Conservation (phyloP, 2,329 filamentous ascomycete species). For the Zasmidium angulare region DNA sequence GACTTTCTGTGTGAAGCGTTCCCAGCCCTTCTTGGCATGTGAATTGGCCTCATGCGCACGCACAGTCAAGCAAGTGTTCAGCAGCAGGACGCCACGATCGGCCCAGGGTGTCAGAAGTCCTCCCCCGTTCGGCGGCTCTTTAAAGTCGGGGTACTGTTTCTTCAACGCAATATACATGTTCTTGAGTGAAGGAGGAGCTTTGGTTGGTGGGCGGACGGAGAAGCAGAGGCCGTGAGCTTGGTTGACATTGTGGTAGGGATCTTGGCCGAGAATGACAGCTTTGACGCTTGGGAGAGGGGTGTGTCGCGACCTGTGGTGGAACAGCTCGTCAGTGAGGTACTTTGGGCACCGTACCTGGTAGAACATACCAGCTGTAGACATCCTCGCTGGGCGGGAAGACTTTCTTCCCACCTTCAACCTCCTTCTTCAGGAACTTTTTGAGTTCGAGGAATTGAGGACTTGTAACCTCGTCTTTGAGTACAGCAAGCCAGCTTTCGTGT, state of each 20-base stretch:
- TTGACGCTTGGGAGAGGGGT: conserved; percentile 88
- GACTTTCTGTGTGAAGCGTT: conserved; percentile 84
- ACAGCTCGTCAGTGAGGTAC: not conserved
- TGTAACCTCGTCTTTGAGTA: conserved; percentile 81
- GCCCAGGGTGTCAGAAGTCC: conserved; percentile 93
- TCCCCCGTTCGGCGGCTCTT: conserved; percentile 70
- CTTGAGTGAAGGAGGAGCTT: conserved; percentile 81
- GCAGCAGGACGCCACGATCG: conserved; percentile 83
- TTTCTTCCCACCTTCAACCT: conserved; percentile 70
- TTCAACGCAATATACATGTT: conserved; percentile 92
- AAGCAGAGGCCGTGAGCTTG: conserved; percentile 97
- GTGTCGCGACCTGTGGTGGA: conserved; percentile 75
- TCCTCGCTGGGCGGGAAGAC: conserved; percentile 86
- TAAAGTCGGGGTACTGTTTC: conserved; percentile 81
- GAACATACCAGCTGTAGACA: conserved; percentile 82
- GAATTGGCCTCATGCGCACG: conserved; percentile 84
- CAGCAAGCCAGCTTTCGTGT: conserved; percentile 85
- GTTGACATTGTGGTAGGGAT: conserved; percentile 93
- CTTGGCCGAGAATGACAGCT: conserved; percentile 90
- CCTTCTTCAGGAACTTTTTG: conserved; percentile 81
- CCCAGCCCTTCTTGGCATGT: conserved; percentile 87
- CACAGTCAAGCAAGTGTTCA: conserved; percentile 95
- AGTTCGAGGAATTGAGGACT: conserved; percentile 79
- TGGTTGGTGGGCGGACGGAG: conserved; percentile 85
- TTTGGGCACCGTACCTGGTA: conserved; percentile 1